Conservation (phyloP, 257 asterid genomes). For the Nicotiana tabacum region DNA sequence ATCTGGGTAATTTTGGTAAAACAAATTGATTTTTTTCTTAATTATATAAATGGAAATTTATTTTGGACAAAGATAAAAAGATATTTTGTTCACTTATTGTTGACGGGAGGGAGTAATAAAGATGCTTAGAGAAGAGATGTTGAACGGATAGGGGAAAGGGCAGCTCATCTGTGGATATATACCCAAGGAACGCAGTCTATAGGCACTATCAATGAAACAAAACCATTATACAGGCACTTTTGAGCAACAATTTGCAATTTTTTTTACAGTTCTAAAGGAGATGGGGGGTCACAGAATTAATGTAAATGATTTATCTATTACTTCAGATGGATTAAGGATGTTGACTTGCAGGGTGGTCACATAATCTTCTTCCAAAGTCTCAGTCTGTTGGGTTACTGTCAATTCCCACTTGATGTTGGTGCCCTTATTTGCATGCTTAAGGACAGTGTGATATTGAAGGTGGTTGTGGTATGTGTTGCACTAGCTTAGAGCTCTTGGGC, state of each 20-base stretch:
- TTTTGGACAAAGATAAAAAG: too few species aligned
- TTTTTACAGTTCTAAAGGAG: background rate
- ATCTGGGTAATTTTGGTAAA: too few species aligned
- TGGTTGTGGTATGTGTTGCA: slow-evolving; percentile 69
- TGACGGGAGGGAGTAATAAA: background rate
- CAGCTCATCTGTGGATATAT: background rate
- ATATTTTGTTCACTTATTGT: too few species aligned
- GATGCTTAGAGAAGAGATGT: background rate
- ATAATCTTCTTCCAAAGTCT: slow-evolving; percentile 97
- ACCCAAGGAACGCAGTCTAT: background rate
- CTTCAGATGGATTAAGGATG: slow-evolving; percentile 1
- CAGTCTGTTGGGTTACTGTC: slow-evolving; percentile 87
- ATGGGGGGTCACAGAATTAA: background rate
- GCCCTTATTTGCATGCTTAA: slow-evolving; percentile 80
- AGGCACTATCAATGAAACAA: background rate
- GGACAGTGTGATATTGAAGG: slow-evolving; percentile 69
- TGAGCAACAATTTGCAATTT: background rate
- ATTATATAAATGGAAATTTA: too few species aligned
- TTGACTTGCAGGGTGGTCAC: slow-evolving; percentile 70
- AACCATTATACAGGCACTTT: background rate
- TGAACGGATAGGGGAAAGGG: background rate
- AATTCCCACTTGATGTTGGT: slow-evolving; percentile 81
- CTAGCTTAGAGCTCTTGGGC: slow-evolving; percentile 99
- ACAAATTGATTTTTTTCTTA: too few species aligned
- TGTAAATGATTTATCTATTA: background rate